Evolutionary conservation across 2,329 filamentous ascomycete genomes (phyloP).

Genomic region (Penicillium sp.): DNA sequence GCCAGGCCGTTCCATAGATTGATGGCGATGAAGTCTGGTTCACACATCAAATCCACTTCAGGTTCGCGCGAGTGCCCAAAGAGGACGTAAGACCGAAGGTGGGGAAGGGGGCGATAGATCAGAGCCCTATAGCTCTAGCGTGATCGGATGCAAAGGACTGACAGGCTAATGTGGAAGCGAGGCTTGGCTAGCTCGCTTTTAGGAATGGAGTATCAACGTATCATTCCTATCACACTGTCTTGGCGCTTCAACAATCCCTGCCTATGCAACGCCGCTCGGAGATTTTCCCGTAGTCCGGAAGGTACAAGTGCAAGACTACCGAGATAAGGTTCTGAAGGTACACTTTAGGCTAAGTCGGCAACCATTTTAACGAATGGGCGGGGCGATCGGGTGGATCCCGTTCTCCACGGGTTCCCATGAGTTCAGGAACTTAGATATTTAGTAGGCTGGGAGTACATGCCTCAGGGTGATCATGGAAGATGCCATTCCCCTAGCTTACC

Average conservation of each 20-base stretch:
- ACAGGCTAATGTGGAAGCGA: constrained; percentile 2
- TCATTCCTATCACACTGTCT: background rate
- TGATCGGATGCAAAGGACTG: constrained; percentile 7
- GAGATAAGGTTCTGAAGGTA: background rate
- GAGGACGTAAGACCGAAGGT: constrained; percentile 19
- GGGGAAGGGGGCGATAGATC: constrained; percentile 16
- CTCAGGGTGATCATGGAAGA: too few species aligned
- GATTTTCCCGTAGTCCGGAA: background rate
- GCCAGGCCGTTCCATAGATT: constrained; percentile 1
- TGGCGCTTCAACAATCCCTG: background rate
- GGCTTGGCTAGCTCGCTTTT: background rate
- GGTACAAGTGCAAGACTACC: background rate
- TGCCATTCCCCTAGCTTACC: too few species aligned
- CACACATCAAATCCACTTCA: constrained; percentile 1
- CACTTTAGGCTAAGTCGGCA: background rate
- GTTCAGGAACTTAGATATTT: background rate
- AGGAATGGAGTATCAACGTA: background rate
- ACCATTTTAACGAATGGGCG: background rate
- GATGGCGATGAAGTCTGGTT: constrained; percentile 6
- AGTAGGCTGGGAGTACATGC: background rate
- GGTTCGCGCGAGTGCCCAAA: constrained; percentile 15
- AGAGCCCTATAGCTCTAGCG: constrained; percentile 19
- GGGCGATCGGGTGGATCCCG: background rate
- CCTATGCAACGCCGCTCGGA: background rate
- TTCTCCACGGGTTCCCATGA: background rate